Base-by-base conservation (phyloP, 2,329 filamentous ascomycete genomes). In the Pseudomassariella vexata region DNA sequence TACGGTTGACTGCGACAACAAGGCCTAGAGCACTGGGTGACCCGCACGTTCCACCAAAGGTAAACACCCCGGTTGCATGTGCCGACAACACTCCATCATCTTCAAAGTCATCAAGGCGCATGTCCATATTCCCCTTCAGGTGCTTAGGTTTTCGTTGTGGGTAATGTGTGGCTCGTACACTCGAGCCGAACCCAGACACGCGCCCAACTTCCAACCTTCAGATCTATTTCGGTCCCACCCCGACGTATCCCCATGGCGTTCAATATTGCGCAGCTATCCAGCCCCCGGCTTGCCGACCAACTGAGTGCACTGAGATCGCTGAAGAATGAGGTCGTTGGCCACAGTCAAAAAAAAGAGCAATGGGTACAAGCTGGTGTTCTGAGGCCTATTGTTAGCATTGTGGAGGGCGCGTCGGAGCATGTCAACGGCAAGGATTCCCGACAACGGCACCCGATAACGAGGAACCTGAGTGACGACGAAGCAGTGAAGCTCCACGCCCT, bases 251-350 rank as follows among this genome's bases (percentile, higher is more conserved):
- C 19, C 8, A 38, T 38, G 36, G 32, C 29, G 5, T 17, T 35
- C 28, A 33, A 38, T 15, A 19, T 33, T 12, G 20, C 32, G 24
- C 32, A 30, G 21, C 36, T 38, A 9, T 12, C 17, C 3, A 28
- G 24, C 18, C 10, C 10, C 14, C 23, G 62, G 41, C 66, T 61
- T 21, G 54, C 59, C 15, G 73, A 79, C 41, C 73, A 74, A 46
- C 63, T 74, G 24, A 63, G 68, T 17, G 74, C 79, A 30, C 68
- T 95, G 26, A 77, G 80, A 43, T 67, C 70, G 24, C 65, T 98
- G 19, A 96, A 95, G 65, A 92, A 95, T 57, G 84, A 92, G 41
- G 73, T 94, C 28, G 79, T 95, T 38, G 92, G 92, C 16, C 87
- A 96, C 57, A 73, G 83, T 20, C 80, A 90, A 56, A 81, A 82